Evolutionary conservation across 345 rosid species (phyloP).

Genomic region (Melaleuca alternifolia): DNA sequence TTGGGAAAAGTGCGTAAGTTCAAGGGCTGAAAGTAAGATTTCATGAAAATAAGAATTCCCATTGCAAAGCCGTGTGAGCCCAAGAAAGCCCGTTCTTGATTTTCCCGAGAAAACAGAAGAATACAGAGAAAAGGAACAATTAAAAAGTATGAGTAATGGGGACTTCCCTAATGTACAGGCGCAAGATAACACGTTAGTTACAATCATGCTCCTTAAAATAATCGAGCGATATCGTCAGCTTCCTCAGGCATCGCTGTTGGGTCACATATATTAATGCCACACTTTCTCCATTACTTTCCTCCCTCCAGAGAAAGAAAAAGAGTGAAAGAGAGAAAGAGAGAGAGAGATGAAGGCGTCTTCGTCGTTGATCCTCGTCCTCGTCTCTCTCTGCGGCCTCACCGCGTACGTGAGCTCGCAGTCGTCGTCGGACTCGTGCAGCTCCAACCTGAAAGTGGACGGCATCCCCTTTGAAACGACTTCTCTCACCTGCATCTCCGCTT

Average conservation of each 20-base stretch:
- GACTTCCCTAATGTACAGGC: background rate
- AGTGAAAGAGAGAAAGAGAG: background rate
- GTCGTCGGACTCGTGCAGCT: slow-evolving; percentile 24
- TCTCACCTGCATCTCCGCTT: slow-evolving; percentile 8
- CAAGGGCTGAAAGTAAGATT: background rate
- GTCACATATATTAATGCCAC: background rate
- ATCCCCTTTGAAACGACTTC: slow-evolving; percentile 1
- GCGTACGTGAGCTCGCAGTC: slow-evolving; percentile 10
- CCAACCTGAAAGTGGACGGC: background rate
- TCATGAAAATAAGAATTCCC: background rate
- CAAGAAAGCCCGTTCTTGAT: background rate
- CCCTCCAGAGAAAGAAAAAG: background rate
- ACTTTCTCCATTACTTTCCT: background rate
- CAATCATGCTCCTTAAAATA: background rate
- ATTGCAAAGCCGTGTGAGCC: background rate
- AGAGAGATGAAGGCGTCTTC: background rate
- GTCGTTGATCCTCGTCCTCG: slow-evolving; percentile 4
- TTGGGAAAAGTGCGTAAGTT: background rate
- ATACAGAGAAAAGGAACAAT: background rate
- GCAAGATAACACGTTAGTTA: background rate
- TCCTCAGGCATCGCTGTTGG: background rate
- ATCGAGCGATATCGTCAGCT: background rate
- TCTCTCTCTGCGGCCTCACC: background rate
- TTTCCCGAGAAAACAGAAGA: background rate
- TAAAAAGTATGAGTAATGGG: background rate